Base-by-base conservation (phyloP, 257 asterid genomes). In the Misopates orontium region DNA sequence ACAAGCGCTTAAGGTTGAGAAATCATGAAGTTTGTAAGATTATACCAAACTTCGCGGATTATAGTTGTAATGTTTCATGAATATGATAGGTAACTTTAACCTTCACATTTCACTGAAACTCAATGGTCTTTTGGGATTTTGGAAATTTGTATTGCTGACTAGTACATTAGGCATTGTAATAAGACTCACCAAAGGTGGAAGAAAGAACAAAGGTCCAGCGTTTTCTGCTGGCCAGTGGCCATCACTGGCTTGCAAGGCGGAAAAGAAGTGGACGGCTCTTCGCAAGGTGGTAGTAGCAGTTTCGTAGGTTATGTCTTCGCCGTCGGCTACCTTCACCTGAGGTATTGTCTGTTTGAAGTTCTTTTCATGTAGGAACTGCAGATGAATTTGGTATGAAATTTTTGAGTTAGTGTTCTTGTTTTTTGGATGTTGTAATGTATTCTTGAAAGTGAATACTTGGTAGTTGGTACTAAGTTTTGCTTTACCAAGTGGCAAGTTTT, bases 161-260 rank as follows among this genome's bases (percentile, higher is more conserved):
- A 57, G 11, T 28, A 2, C 36, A 28, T 2, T 2, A 7, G 36
- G 36, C 7, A 28, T 28, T 28, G 7, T 28, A 3, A 19, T 5
- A 17, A 4, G 18, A 58, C 73, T 78, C 3, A 90, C 97, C 80
- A 90, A 24, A 31, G 96, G 97, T 16, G 93, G 97, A 71, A 90
- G 92, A 73, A 90, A 87, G 85, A 74, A 90, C 62, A 90, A 54
- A 11, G 96, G 92, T 16, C 97, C 96, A 1, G 96, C 95, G 45
- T 84, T 87, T 81, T 85, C 97, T 0, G 92, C 95, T 0, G 97
- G 95, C 97, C 97, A 90, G 51, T 90, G 96, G 51, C 97, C 97
- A 48, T 90, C 97, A 41, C 62, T 69, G 10, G 96, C 96, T 78
- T 90, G 97, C 81, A 90, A 71, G 28, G 97, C 96, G 1, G 92